These are phyloP conservation scores for Dactylellina sp. DNA, from an alignment of 2,329 filamentous ascomycete genomes.

Conservation along the genomic window DNA sequence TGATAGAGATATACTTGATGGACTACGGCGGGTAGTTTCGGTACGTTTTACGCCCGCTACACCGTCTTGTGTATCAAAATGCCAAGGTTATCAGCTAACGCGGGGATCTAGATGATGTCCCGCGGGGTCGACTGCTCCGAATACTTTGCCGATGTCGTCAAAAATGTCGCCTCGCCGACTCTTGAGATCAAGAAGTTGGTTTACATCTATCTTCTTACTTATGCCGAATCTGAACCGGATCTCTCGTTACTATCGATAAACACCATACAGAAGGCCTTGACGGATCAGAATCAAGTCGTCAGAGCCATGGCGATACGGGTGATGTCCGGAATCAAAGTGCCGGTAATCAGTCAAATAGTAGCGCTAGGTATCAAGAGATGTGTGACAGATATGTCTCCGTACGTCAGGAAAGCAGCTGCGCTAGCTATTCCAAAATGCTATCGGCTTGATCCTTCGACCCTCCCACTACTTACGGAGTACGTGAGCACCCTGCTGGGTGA, in stretches of 20 bases:
- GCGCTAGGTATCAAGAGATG: slow-evolving; percentile 95
- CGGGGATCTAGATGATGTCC: slow-evolving; percentile 85
- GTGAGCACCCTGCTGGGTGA: slow-evolving; percentile 82
- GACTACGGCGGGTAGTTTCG: slow-evolving; percentile 85
- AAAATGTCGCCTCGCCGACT: slow-evolving; percentile 94
- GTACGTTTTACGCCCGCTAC: slow-evolving; percentile 67
- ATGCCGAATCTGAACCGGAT: slow-evolving; percentile 96
- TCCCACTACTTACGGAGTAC: slow-evolving; percentile 86
- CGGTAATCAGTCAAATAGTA: slow-evolving; percentile 97
- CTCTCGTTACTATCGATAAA: slow-evolving; percentile 96
- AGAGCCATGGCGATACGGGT: slow-evolving; percentile 92
- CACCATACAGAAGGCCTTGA: slow-evolving; percentile 97
- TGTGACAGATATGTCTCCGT: slow-evolving; percentile 90
- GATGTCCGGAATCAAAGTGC: slow-evolving; percentile 97
- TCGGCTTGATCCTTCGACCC: slow-evolving; percentile 83
- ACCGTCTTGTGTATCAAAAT: neutral
- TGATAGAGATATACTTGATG: slow-evolving; percentile 92
- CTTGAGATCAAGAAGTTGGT: slow-evolving; percentile 97
- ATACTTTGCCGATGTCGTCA: slow-evolving; percentile 98
- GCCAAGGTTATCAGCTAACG: neutral
- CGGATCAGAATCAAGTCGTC: slow-evolving; percentile 88
- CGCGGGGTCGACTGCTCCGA: slow-evolving; percentile 85
- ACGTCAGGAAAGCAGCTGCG: slow-evolving; percentile 91
- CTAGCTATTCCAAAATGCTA: slow-evolving; percentile 97
- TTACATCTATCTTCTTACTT: slow-evolving; percentile 96